Conservation (phyloP, 768 basidiomycete species). For the Lentinula lateritia region DNA sequence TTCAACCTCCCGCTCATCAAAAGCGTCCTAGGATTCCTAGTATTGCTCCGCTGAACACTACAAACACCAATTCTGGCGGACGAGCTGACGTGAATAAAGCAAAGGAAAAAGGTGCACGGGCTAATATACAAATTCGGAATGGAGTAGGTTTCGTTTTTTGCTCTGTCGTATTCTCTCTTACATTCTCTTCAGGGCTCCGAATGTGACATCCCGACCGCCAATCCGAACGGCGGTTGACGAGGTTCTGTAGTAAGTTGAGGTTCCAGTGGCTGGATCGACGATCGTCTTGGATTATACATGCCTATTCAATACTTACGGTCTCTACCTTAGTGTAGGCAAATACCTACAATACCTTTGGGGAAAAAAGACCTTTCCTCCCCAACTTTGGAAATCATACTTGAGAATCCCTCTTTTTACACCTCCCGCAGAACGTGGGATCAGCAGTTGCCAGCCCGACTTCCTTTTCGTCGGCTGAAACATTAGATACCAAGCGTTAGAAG, state of each 20-base stretch:
- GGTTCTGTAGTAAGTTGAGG: not conserved
- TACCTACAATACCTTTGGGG: too few species aligned
- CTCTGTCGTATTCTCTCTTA: too few species aligned
- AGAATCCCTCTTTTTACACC: too few species aligned
- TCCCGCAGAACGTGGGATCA: too few species aligned
- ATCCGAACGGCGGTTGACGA: not conserved
- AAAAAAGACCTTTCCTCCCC: too few species aligned
- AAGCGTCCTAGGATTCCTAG: slow-evolving; percentile 7
- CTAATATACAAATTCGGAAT: not conserved
- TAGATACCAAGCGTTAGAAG: too few species aligned
- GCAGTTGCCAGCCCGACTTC: too few species aligned
- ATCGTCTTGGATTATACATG: not conserved
- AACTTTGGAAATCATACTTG: too few species aligned
- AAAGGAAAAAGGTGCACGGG: not conserved
- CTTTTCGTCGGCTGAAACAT: too few species aligned
- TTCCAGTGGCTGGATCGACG: not conserved
- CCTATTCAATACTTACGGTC: not conserved
- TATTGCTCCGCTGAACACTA: not conserved
- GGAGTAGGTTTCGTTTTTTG: too few species aligned
- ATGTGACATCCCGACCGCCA: not conserved
- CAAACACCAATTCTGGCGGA: not conserved
- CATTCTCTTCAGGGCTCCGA: too few species aligned
- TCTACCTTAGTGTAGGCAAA: not conserved
- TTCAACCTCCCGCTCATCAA: not conserved
- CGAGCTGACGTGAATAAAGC: not conserved